These are phyloP conservation scores for Amyloporia xantha DNA, from an alignment of 768 basidiomycete genomes.

Conservation along the genomic window DNA sequence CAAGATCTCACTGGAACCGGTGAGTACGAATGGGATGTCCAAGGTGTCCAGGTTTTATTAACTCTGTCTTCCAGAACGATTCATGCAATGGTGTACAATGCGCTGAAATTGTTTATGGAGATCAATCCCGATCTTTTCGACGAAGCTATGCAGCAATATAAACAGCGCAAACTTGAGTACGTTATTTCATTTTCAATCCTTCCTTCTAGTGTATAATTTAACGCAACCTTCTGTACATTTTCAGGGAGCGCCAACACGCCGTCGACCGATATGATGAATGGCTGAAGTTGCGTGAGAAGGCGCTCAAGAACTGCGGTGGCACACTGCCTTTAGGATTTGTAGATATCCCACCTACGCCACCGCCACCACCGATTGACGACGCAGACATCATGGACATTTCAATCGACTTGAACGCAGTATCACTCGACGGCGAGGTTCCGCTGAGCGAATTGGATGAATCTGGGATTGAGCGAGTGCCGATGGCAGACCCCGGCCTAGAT, in stretches of 20 bases:
- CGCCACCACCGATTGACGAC: slow-evolving; percentile 78
- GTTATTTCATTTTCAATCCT: slow-evolving; percentile 26
- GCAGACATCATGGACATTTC: slow-evolving; percentile 83
- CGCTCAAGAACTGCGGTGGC: slow-evolving; percentile 63
- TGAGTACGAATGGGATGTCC: slow-evolving; percentile 32
- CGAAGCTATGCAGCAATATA: slow-evolving; percentile 88
- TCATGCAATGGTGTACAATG: slow-evolving; percentile 99
- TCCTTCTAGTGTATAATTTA: neutral
- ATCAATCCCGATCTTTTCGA: slow-evolving; percentile 97
- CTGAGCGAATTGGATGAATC: slow-evolving; percentile 66
- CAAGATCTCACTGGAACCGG: slow-evolving; percentile 98
- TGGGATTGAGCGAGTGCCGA: slow-evolving; percentile 83
- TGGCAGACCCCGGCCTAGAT: slow-evolving; percentile 86
- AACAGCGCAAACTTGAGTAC: slow-evolving; percentile 78
- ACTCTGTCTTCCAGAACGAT: slow-evolving; percentile 65
- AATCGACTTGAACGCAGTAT: slow-evolving; percentile 81
- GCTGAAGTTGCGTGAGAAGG: slow-evolving; percentile 77
- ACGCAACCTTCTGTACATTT: neutral
- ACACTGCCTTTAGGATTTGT: slow-evolving; percentile 66
- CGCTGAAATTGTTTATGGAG: slow-evolving; percentile 97
- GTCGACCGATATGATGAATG: slow-evolving; percentile 84
- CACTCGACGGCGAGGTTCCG: slow-evolving; percentile 61
- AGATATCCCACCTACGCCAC: slow-evolving; percentile 63
- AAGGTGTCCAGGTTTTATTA: slow-evolving; percentile 2
- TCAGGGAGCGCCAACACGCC: slow-evolving; percentile 86